Percentiles rank a stretch among this genome's conserved stretches.
Conservation (phyloP, 148 eudicot genomes). For the Fagopyrum esculentum region DNA sequence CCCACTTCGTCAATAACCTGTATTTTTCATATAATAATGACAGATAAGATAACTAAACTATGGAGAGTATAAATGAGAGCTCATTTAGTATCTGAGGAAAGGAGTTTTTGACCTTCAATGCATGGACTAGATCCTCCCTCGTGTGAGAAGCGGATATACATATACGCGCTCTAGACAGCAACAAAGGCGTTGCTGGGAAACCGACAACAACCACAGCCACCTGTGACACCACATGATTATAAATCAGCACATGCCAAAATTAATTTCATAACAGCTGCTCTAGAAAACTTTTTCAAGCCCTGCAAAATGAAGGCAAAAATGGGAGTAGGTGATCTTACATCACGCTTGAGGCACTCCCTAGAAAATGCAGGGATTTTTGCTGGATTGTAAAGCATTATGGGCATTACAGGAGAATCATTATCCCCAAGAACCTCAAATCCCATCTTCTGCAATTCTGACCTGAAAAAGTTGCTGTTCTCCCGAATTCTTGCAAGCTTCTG, state of each 20-base stretch:
- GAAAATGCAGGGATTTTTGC: slow-evolving; percentile 92
- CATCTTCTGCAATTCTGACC: slow-evolving; percentile 86
- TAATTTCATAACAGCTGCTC: neutral
- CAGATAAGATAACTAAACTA: neutral
- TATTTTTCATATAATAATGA: neutral
- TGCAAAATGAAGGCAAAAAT: neutral
- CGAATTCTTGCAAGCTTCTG: slow-evolving; percentile 77
- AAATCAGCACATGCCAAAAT: neutral
- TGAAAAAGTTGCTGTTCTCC: slow-evolving; percentile 90
- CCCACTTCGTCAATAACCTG: slow-evolving; percentile 74
- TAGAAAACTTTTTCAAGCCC: neutral
- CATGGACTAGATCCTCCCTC: slow-evolving; percentile 73
- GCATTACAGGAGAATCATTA: slow-evolving; percentile 87
- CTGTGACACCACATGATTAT: slow-evolving; percentile 21
- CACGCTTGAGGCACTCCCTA: slow-evolving; percentile 77
- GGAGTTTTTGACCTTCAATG: slow-evolving; percentile 49
- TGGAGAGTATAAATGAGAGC: neutral
- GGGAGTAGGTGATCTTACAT: slow-evolving; percentile 37
- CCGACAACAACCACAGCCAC: slow-evolving; percentile 87
- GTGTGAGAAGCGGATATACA: slow-evolving; percentile 89
- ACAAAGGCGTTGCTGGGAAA: slow-evolving; percentile 87
- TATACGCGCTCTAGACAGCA: slow-evolving; percentile 83
- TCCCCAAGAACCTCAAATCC: slow-evolving; percentile 83
- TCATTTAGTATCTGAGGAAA: neutral
- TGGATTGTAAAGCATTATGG: slow-evolving; percentile 85